Evolutionary conservation across 176 grass and related monocot species (phyloP), one percentile per base, ranked within the genome.

Genomic region (Ampelocalamus luodianensis): DNA sequence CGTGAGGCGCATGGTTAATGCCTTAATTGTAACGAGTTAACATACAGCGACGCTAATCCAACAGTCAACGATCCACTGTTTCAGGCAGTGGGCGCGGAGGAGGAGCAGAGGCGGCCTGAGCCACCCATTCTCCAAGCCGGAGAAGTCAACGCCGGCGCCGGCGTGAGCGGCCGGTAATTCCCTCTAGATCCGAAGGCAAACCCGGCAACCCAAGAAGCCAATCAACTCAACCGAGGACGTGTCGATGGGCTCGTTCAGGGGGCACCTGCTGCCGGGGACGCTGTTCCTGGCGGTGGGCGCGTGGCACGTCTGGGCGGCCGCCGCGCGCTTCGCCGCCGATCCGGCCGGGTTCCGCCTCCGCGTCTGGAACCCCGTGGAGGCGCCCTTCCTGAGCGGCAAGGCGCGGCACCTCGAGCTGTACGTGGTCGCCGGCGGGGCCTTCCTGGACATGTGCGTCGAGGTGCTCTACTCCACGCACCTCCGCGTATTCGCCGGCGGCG

Each of bases 381-480:
- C 72, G 38, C n/a, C 89, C 18, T 70, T 72, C 45, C 44, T 72
- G n/a, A 3, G 37, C 8, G 37, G 85, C 15, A 44, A 43, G 60
- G 53, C 80, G 40, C 62, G 89, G 23, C 82, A 85, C 23, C 83
- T 98, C 45, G 95, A 98, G 85, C 83, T 98, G 9, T 98, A 98
- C 86, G 82, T 98, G 4, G 8, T 98, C 1, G 87, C 95, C 3
- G 88, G 71, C 32, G 95, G 95, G 17, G 95, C 95, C 23, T 87
- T 98, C 55, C 34, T 88, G 0, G 95, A 98, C 88, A 93, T 98
- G 95, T 98, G 89, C 87, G 76, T 98, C 0, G 95, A 98, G 87
- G 85, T 98, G 70, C 86, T 98, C 76, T 98, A 98, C 85, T 98
- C 95, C 34, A 90, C 93, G 29, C 95, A 95, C 83, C 89, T 93